Conservation (phyloP, 495 filamentous ascomycete genomes). For the Penicillium dipodomyicola region DNA sequence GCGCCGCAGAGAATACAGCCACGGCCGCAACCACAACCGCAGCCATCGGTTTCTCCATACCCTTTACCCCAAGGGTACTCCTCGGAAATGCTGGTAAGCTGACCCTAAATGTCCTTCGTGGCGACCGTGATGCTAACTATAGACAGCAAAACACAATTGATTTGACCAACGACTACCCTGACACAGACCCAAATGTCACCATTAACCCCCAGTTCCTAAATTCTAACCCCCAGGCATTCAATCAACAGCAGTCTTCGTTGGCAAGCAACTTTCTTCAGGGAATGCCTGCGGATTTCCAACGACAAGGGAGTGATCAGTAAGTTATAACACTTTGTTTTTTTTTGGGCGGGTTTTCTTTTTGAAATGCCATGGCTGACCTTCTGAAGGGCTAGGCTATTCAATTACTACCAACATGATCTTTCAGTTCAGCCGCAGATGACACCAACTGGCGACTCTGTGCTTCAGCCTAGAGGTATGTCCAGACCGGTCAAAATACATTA, state of each 20-base stretch:
- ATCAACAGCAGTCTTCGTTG: constrained; percentile 16
- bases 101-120: no score
- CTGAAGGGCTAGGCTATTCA: constrained; percentile 22
- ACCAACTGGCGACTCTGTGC: constrained; percentile 2
- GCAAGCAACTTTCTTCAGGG: constrained; percentile 34
- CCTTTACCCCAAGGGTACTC: constrained; percentile 28
- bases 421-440: constrained; percentile 23
- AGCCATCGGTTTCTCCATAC: constrained; percentile 28
- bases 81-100: constrained; percentile 28
- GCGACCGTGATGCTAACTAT: constrained; percentile 6
- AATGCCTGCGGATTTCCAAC: constrained; percentile 29
- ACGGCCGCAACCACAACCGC: constrained; percentile 28
- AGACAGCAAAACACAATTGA: constrained; percentile 32
- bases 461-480: constrained; percentile 4
- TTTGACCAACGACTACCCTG: constrained; percentile 34
- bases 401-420: constrained; percentile 36
- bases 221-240: constrained; percentile 21
- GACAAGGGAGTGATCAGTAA: constrained; percentile 29
- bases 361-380: neutral
- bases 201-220: constrained; percentile 45
- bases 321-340: no score
- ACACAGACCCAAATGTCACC: constrained; percentile 29
- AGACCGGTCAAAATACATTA: neutral
- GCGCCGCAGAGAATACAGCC: constrained; percentile 21
- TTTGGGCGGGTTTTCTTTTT: no score